phyloP scores from a whole-genome alignment of 1,139 yeast genomes.

The Geotrichum aggregatum region DNA sequence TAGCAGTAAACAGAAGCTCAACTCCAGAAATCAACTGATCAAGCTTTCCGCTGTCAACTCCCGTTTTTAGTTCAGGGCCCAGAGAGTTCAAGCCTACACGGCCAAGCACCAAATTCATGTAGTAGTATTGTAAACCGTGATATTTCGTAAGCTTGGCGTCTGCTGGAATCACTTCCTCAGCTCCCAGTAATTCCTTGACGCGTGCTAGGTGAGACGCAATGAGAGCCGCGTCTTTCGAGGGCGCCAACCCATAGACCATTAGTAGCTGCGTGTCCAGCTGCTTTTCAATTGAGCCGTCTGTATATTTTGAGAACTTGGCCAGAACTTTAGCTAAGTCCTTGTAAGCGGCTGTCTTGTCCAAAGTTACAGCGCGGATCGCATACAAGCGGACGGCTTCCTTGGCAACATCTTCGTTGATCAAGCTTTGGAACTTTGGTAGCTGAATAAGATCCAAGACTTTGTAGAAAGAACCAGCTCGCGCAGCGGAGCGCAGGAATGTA shows the following conservation, averaged over 20 bases:
- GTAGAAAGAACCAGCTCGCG: conserved; percentile 17
- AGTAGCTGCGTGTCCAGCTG: conserved; percentile 18
- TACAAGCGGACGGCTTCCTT: conserved; percentile 19
- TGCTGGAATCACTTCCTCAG: conserved; percentile 1
- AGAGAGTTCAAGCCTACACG: conserved; percentile 16
- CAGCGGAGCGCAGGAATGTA: conserved; percentile 16
- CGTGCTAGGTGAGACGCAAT: conserved; percentile 1
- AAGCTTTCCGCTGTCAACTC: conserved; percentile 12
- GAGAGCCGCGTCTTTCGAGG: conserved; percentile 6
- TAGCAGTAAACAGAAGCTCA: conserved; percentile 8
- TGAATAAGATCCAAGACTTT: conserved; percentile 14
- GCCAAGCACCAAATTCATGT: conserved; percentile 18
- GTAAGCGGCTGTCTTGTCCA: conserved; percentile 11
- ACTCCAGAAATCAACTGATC: conserved; percentile 9
- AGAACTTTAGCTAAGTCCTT: conserved; percentile 13
- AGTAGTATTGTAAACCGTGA: conserved; percentile 8
- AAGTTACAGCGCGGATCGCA: conserved; percentile 19
- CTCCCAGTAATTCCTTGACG: conserved; percentile 1
- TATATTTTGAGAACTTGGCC: conserved; percentile 8
- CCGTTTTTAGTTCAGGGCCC: conserved; percentile 2
- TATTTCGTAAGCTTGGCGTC: conserved; percentile 6
- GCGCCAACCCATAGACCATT: conserved; percentile 20
- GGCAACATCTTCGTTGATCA: conserved; percentile 7
- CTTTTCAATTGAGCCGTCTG: background rate
- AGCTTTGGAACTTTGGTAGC: conserved; percentile 1